These are phyloP conservation scores for Serendipita sp. DNA, from an alignment of 768 basidiomycete genomes.

Conservation along the genomic window DNA sequence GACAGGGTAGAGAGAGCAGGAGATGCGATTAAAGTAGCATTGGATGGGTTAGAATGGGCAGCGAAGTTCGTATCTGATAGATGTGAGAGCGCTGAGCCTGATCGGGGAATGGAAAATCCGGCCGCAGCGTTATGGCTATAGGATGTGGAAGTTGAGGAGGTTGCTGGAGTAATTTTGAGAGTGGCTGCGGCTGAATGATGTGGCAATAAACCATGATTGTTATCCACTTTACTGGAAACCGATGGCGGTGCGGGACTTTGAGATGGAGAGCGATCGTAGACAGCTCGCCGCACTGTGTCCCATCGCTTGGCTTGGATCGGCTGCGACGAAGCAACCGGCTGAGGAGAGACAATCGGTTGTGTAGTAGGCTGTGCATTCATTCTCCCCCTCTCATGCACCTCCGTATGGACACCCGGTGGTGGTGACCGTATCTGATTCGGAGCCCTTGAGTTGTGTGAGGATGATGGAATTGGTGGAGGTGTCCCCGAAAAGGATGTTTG, in stretches of 20 bases:
- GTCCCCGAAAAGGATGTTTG: no score
- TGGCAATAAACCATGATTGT: no score
- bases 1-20: background rate
- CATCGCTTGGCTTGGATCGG: background rate
- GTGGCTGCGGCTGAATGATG: background rate
- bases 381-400: no score
- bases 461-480: no score
- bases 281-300: background rate
- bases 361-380: no score
- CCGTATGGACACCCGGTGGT: no score
- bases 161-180: conserved; percentile 1
- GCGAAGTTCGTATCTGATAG: background rate
- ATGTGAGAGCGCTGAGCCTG: background rate
- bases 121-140: background rate
- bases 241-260: background rate
- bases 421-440: no score
- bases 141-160: background rate
- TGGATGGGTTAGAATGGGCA: background rate
- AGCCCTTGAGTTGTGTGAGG: no score
- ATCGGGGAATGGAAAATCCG: background rate
- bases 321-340: no score
- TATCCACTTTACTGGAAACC: background rate
- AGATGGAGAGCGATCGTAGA: background rate
- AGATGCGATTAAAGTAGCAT: background rate
- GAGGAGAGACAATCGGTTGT: no score